Base-by-base conservation (phyloP, 805 yeast genomes). In the Candida cerambycidarum region DNA sequence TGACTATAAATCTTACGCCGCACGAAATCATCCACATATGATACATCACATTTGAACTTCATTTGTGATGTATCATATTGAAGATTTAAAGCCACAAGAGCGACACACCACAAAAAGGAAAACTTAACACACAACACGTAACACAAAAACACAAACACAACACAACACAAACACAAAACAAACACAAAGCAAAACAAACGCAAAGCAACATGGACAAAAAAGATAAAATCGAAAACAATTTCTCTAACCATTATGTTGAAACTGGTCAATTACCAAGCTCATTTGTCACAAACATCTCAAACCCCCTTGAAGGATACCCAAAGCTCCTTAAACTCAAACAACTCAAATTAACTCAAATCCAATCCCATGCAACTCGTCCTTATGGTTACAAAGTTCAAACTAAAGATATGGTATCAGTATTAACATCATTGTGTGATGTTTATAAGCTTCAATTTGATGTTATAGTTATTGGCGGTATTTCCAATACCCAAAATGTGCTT, bases 381-480 rank as follows among this genome's bases (percentile, higher is more conserved):
- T 84, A 74, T 53, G 96, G 96, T 0, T 71, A 75, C 7, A 69
- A 84, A 34, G 75, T 78, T 2, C 62, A 67, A 12, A 67, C 76
- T 5, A 73, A 75, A 24, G 65, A 76, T 41, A 28, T 28, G 23
- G 24, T 34, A 14, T 23, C 39, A 1, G 73, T 76, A 0, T 65
- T 90, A 44, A 73, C 77, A 44, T 56, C 61, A 15, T 85, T 96
- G 95, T 78, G 80, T 24, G 60, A 64, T 13, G 67, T 67, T 14
- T 78, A 80, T 43, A 71, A 75, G 6, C 56, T 86, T 29, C 79
- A 78, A 46, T 92, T 90, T 61, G 97, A 90, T 58, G 95, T 89
- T 9, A 85, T 92, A 11, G 88, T 92, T 95, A 80, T 90, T 42
- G 95, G 96, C 1, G 92, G 93, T 2, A 69, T 92, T 39, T 77